Base-by-base conservation (phyloP, 176 grass and related monocot species). In the Oropetium thomaeum region DNA sequence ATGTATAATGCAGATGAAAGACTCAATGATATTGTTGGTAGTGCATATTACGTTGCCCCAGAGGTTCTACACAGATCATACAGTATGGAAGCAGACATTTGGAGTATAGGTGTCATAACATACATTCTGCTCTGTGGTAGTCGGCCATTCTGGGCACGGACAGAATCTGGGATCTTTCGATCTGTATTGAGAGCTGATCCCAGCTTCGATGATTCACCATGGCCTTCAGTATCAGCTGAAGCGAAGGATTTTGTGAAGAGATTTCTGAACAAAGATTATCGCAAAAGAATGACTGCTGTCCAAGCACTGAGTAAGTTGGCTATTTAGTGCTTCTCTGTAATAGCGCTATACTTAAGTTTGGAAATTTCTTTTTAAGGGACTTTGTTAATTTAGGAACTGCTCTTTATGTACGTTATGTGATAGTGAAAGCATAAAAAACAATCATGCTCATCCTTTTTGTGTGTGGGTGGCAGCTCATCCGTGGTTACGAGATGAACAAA, bases 91-190 rank as follows among this genome's bases (percentile, higher is more conserved):
- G 96, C 96, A 33, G 96, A 99, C 69, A 90, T 99, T 48, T 99
- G 96, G 96, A 99, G 96, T 81, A 92, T 99, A 81, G 96, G 96
- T 54, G 96, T 99, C 44, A 92, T 99, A 92, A 92, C 96, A 34
- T 99, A 99, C 65, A 99, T 99, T 69, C 60, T 99, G 69, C 81
- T 99, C 51, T 99, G 96, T 74, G 92, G 96, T 52, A 95, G 91
- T 81, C 76, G 96, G 49, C 96, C 96, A 78, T 99, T 96, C 81
- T 99, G 96, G 96, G 92, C 96, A 83, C 80, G 96, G 12, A 99
- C 96, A 58, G 96, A 99, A 82, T 99, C 96, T 39, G 96, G 96
- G 87, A 99, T 99, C 40, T 99, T 99, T 67, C 92, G 96, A 57
- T 95, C 96, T 79, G 96, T 99, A 38, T 72, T 99, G 79, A 91